These are phyloP conservation scores for Trametes maxima DNA, from an alignment of 768 basidiomycete species.

Conservation along the genomic window DNA sequence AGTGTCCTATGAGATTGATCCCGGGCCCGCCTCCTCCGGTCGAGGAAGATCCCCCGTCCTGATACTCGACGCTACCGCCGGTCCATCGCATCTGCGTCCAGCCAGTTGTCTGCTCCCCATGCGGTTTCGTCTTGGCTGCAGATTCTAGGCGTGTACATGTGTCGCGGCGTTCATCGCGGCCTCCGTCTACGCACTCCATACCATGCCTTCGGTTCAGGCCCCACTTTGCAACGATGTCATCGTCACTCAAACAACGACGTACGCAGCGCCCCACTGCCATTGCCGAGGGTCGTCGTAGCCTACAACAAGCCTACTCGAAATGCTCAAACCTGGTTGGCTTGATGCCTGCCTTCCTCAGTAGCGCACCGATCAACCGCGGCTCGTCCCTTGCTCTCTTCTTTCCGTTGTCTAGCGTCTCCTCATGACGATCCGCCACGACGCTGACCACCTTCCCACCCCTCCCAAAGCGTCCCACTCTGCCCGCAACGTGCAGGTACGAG, in stretches of 20 bases:
- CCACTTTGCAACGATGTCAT: not conserved
- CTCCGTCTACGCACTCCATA: not conserved
- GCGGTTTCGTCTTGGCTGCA: not conserved
- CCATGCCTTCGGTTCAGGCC: not conserved
- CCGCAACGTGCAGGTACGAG: conserved; percentile 69
- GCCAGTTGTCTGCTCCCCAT: not conserved
- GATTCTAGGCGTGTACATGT: not conserved
- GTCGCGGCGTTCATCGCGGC: not conserved
- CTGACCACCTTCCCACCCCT: conserved; percentile 66
- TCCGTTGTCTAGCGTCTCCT: conserved; percentile 33
- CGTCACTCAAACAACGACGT: conserved; percentile 5
- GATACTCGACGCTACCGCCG: not conserved
- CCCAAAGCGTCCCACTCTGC: conserved; percentile 77
- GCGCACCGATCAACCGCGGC: conserved; percentile 43
- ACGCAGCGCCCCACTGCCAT: not conserved
- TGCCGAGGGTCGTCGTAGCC: not conserved
- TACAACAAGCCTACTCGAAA: conserved; percentile 43
- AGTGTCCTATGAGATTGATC: not conserved
- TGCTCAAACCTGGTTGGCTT: conserved; percentile 50
- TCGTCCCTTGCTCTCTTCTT: conserved; percentile 34
- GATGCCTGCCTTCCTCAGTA: conserved; percentile 49
- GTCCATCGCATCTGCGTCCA: not conserved
- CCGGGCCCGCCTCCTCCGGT: not conserved
- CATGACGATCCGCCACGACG: conserved; percentile 48
- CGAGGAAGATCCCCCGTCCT: not conserved